Percentiles rank a stretch among this genome's conserved stretches.
Evolutionary conservation across 2,329 filamentous ascomycete species (phyloP).

Genomic region (Mycosphaerella arachidis): DNA sequence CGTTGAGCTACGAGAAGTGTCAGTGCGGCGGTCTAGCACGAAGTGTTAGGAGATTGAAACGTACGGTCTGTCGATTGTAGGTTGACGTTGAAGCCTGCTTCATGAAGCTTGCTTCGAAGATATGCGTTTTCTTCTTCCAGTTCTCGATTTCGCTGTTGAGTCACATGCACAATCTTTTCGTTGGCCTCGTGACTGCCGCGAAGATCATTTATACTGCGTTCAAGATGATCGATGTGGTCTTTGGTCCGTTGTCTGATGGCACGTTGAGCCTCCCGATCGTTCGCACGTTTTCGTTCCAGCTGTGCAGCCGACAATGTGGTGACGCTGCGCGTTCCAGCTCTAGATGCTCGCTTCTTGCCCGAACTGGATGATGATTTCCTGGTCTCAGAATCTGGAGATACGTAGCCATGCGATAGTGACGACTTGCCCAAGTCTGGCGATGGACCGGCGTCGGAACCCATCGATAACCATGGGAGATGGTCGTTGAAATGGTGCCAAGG

Average conservation of each 20-base stretch:
- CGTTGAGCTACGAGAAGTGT: slow-evolving; percentile 20
- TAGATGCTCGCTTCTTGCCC: slow-evolving; percentile 47
- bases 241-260: slow-evolving; percentile 57
- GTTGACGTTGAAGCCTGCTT: slow-evolving; percentile 35
- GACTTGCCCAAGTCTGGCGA: slow-evolving; percentile 22
- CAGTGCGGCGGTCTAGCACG: slow-evolving; percentile 2
- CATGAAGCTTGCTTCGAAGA: slow-evolving; percentile 47
- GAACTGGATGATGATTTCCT: slow-evolving; percentile 25
- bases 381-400: slow-evolving; percentile 29
- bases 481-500: slow-evolving; percentile 29
- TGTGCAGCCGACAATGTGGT: slow-evolving; percentile 55
- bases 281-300: slow-evolving; percentile 56
- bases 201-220: slow-evolving; percentile 51
- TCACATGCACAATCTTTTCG: slow-evolving; percentile 44
- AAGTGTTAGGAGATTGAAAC: neutral
- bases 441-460: slow-evolving; percentile 26
- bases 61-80: slow-evolving; percentile 17
- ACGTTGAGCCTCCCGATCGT: slow-evolving; percentile 57
- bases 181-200: slow-evolving; percentile 44
- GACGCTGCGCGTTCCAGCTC: slow-evolving; percentile 55
- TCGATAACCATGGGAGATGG: slow-evolving; percentile 29
- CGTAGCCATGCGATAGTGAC: slow-evolving; percentile 24
- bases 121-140: slow-evolving; percentile 53
- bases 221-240: slow-evolving; percentile 56
- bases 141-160: slow-evolving; percentile 51